A percentile compares a stretch with the other conserved stretches of the same genome.
These are phyloP conservation scores for Neofusicoccum cordaticola DNA, from an alignment of 2,329 filamentous ascomycete species.

Conservation along the genomic window DNA sequence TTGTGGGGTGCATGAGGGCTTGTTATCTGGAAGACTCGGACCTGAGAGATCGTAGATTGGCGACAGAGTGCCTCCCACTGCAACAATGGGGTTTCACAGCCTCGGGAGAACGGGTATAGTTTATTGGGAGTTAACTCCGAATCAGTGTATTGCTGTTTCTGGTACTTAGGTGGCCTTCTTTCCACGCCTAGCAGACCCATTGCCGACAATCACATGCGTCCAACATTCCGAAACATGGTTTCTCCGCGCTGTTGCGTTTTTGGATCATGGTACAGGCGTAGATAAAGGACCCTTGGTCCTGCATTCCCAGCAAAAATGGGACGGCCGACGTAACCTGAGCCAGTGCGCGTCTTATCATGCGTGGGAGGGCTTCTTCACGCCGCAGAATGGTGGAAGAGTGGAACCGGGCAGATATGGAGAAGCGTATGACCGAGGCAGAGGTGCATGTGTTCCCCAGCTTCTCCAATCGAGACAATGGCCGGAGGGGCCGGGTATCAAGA, in stretches of 20 bases:
- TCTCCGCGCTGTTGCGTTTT: not conserved
- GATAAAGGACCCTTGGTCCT: not conserved
- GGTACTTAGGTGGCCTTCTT: not conserved
- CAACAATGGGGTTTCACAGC: not conserved
- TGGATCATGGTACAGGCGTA: not conserved
- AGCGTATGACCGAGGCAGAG: not conserved
- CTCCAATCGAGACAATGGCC: not conserved
- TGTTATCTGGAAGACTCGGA: not conserved
- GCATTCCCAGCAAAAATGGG: not conserved
- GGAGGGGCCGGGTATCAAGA: not conserved
- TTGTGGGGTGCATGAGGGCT: constrained; percentile 14
- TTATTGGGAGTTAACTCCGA: not conserved
- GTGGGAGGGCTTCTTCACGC: not conserved
- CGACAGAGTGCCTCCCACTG: not conserved
- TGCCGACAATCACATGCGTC: not conserved
- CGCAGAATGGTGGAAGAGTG: not conserved
- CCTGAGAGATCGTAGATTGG: not conserved
- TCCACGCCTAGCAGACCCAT: not conserved
- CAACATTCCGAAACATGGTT: not conserved
- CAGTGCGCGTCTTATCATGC: not conserved
- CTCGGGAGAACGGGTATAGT: not conserved
- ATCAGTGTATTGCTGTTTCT: not conserved
- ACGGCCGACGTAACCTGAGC: not conserved
- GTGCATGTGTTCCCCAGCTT: not conserved
- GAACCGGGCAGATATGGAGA: not conserved